Conservation (phyloP, 352 stramenopile species). For the Discostella stelligera region DNA sequence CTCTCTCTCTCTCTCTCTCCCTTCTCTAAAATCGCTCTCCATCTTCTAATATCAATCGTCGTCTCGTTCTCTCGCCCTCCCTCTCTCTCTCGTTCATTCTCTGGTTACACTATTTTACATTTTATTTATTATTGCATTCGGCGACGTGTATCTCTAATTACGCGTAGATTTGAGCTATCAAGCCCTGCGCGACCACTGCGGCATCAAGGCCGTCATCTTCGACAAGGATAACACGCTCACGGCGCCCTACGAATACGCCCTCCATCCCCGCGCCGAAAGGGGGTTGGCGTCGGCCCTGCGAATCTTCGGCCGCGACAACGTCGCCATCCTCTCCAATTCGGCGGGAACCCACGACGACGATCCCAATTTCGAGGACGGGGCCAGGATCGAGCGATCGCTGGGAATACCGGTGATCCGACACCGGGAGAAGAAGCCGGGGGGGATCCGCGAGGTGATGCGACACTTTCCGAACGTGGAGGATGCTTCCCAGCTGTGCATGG, state of each 20-base stretch:
- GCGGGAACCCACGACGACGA: constrained; percentile 93
- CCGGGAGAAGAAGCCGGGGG: constrained; percentile 91
- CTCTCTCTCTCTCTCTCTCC: no score
- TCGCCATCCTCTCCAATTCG: constrained; percentile 95
- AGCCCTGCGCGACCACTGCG: constrained; percentile 72
- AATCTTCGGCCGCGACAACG: constrained; percentile 87
- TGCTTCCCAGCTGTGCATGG: constrained; percentile 89
- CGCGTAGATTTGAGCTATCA: constrained; percentile 77
- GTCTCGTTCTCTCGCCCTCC: no score
- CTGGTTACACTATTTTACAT: no score
- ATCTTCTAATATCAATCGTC: no score
- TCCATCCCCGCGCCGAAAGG: constrained; percentile 83
- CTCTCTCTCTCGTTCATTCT: no score
- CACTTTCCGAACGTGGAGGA: constrained; percentile 85
- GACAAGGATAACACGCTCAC: constrained; percentile 98
- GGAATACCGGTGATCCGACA: constrained; percentile 89
- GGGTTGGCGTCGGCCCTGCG: constrained; percentile 70
- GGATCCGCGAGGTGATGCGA: constrained; percentile 86
- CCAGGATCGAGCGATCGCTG: constrained; percentile 84
- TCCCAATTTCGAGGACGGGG: constrained; percentile 83
- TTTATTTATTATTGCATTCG: no score
- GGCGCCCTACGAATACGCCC: constrained; percentile 85
- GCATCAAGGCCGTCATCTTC: constrained; percentile 92
- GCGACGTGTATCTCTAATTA: no score
- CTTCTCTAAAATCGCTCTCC: no score